A percentile compares a stretch with the other conserved stretches of the same genome.
phyloP scores from a whole-genome alignment of 192 early-diverging fungal genomes.

The Borealophlyctis nickersoniae region DNA sequence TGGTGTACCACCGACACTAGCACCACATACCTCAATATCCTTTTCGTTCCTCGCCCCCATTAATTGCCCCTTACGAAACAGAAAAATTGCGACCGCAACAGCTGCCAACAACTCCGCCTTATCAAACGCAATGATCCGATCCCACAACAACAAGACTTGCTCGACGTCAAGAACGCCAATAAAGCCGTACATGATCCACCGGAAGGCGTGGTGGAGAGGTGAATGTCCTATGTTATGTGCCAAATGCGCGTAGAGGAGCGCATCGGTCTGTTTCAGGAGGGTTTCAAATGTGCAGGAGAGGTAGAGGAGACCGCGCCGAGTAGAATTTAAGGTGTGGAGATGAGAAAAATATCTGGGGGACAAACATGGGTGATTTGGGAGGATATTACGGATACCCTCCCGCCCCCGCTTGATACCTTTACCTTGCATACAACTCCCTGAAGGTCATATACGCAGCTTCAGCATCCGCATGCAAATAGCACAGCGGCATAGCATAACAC shows the following conservation, averaged over 20 bases:
- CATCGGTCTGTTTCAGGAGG: conserved; percentile 46
- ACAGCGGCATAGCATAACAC: conserved; percentile 52
- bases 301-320: conserved; percentile 20
- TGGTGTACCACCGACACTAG: not conserved
- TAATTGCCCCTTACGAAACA: conserved; percentile 36
- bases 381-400: not conserved
- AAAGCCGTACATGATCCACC: conserved; percentile 56
- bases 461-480: conserved; percentile 40
- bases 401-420: not conserved
- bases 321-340: conserved; percentile 37
- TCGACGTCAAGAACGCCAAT: conserved; percentile 53
- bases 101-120: conserved; percentile 34
- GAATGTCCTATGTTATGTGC: conserved; percentile 24
- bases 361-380: not conserved
- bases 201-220: conserved; percentile 42
- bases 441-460: conserved; percentile 52
- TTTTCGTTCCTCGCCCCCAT: conserved; percentile 25
- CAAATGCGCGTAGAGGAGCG: conserved; percentile 42
- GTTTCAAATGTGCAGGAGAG: conserved; percentile 44
- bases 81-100: conserved; percentile 42
- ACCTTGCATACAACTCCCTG: conserved; percentile 52
- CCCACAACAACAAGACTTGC: conserved; percentile 56
- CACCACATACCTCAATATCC: conserved; percentile 31
- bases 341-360: conserved; percentile 42
- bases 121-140: conserved; percentile 52